A percentile compares a stretch with the other conserved stretches of the same genome.
phyloP scores from a whole-genome alignment of 1,139 yeast genomes.

The Casaregolazyma lundiana region DNA sequence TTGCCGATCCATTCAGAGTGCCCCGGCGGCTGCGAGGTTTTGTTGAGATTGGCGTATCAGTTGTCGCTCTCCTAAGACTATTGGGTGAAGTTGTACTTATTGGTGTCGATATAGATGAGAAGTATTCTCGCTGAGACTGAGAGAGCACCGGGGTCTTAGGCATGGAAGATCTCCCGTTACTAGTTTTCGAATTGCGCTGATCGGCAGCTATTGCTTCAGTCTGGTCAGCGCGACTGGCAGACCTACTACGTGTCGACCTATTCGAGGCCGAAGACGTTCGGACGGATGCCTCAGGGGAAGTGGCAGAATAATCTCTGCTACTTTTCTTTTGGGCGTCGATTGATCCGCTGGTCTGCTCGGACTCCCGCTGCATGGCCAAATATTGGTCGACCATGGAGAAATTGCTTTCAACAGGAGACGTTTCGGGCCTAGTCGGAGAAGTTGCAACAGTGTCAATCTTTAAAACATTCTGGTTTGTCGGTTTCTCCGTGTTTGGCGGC shows the following conservation, averaged over 20 bases:
- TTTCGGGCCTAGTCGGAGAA: neutral
- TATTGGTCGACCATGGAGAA: slow-evolving; percentile 12
- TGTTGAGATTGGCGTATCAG: slow-evolving; percentile 7
- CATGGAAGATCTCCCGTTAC: slow-evolving; percentile 4
- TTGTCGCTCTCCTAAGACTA: slow-evolving; percentile 2
- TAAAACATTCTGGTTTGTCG: neutral
- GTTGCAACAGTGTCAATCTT: neutral
- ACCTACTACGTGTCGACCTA: slow-evolving; percentile 20
- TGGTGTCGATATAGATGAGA: slow-evolving; percentile 12
- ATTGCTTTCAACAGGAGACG: slow-evolving; percentile 6
- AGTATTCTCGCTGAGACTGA: slow-evolving; percentile 9
- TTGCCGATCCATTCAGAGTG: slow-evolving; percentile 27
- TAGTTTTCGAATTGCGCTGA: slow-evolving; percentile 2
- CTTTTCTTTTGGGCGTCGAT: slow-evolving; percentile 3
- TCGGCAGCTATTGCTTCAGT: slow-evolving; percentile 4
- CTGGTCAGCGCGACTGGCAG: slow-evolving; percentile 26
- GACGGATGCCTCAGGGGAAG: slow-evolving; percentile 13
- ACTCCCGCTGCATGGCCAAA: slow-evolving; percentile 10
- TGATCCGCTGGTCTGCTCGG: slow-evolving; percentile 1
- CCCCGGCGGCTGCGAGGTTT: slow-evolving; percentile 17
- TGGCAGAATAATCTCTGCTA: slow-evolving; percentile 2
- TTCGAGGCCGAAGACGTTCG: slow-evolving; percentile 17
- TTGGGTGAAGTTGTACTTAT: slow-evolving; percentile 4
- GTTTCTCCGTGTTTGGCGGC: neutral
- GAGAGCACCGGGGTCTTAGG: slow-evolving; percentile 11